phyloP scores from a whole-genome alignment of 768 basidiomycete genomes.

The Postia placenta region DNA sequence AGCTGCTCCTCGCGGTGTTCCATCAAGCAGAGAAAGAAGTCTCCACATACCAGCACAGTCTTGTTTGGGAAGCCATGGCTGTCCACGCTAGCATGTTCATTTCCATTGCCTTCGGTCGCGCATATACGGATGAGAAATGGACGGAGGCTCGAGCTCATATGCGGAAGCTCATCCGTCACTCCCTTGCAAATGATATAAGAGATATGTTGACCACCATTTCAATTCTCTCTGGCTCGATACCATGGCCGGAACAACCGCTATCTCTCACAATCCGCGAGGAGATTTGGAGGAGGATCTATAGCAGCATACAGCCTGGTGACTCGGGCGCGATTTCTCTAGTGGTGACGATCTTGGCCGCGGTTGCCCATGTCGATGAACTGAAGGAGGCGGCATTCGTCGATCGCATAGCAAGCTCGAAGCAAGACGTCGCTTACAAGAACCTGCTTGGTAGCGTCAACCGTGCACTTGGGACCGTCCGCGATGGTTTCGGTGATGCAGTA shows the following conservation, averaged over 20 bases:
- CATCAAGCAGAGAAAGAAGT: constrained; percentile 27
- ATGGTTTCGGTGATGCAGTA: constrained; percentile 57
- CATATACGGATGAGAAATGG: constrained; percentile 37
- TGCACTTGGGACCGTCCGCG: constrained; percentile 49
- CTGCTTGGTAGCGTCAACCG: constrained; percentile 55
- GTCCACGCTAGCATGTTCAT: constrained; percentile 46
- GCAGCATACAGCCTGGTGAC: constrained; percentile 52
- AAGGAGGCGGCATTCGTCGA: constrained; percentile 43
- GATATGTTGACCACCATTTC: constrained; percentile 26
- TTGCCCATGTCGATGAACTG: constrained; percentile 64
- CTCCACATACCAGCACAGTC: constrained; percentile 20
- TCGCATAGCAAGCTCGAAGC: constrained; percentile 26
- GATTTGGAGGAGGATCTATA: constrained; percentile 68
- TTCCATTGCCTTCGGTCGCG: constrained; percentile 38
- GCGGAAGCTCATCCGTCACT: constrained; percentile 33
- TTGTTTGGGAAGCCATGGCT: constrained; percentile 35
- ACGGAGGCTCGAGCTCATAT: constrained; percentile 32
- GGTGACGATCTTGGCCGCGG: constrained; percentile 49
- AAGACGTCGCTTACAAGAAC: constrained; percentile 14
- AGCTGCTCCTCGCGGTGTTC: constrained; percentile 30
- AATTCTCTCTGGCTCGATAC: constrained; percentile 21
- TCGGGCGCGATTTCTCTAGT: constrained; percentile 51
- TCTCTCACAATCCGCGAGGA: constrained; percentile 37
- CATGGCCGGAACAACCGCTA: constrained; percentile 20
- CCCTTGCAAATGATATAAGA: constrained; percentile 29